These are phyloP conservation scores for Phoma sp. DNA, from an alignment of 2,329 filamentous ascomycete species.

Conservation along the genomic window DNA sequence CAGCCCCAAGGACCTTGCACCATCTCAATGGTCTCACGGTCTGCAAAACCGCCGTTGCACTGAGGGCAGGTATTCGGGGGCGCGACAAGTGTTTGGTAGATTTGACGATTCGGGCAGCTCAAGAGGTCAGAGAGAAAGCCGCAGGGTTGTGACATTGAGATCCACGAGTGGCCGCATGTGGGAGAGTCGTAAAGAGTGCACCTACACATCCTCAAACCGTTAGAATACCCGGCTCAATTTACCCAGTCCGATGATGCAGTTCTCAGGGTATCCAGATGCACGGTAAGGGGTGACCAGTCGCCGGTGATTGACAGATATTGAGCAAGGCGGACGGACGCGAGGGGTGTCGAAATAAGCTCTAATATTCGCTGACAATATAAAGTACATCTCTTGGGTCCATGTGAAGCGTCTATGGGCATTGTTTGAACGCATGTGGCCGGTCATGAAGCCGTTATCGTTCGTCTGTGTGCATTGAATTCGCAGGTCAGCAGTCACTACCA, in stretches of 20 bases:
- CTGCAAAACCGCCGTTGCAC: constrained; percentile 37
- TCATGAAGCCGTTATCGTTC: constrained; percentile 25
- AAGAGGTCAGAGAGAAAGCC: constrained; percentile 48
- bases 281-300: not conserved
- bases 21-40: constrained; percentile 41
- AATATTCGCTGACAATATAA: constrained; percentile 27
- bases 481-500: constrained; percentile 11
- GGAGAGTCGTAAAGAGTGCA: constrained; percentile 54
- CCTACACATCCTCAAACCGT: constrained; percentile 52
- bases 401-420: constrained; percentile 17
- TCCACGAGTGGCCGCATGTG: constrained; percentile 57
- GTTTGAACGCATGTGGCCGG: constrained; percentile 8
- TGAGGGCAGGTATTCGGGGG: constrained; percentile 36
- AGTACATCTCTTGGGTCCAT: constrained; percentile 16
- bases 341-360: not conserved
- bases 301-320: not conserved
- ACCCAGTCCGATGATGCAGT: too few relatives aligned
- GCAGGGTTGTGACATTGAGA: constrained; percentile 56
- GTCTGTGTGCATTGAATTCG: constrained; percentile 8
- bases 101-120: constrained; percentile 49
- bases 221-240: not conserved
- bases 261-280: not conserved
- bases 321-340: constrained; percentile 1
- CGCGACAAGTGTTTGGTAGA: constrained; percentile 34
- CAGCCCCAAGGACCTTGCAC: constrained; percentile 42